phyloP scores from a whole-genome alignment of 192 early-diverging fungal species.

The Entomortierella beljakovae region DNA sequence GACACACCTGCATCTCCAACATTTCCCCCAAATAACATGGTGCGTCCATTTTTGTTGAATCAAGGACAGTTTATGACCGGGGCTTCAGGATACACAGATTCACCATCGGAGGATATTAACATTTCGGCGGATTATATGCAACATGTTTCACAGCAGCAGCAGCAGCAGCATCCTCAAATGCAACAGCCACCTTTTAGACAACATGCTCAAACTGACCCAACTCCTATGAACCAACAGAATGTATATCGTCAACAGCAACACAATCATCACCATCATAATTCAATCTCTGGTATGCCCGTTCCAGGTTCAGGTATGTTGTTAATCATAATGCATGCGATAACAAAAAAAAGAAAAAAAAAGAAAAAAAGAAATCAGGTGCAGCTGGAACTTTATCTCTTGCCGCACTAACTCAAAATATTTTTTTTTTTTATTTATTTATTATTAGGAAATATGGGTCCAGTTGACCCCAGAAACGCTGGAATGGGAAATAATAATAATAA shows the following conservation, averaged over 20 bases:
- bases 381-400: background rate
- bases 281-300: constrained; percentile 18
- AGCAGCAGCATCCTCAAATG: background rate
- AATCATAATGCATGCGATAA: constrained; percentile 1
- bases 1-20: constrained; percentile 29
- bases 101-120: constrained; percentile 27
- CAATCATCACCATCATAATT: constrained; percentile 37
- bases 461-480: constrained; percentile 3
- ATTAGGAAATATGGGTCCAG: constrained; percentile 35
- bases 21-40: background rate
- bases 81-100: constrained; percentile 25
- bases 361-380: background rate
- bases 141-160: constrained; percentile 20
- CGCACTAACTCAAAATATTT: background rate
- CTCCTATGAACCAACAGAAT: background rate
- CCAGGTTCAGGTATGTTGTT: too few species aligned
- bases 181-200: background rate
- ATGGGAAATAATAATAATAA: background rate
- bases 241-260: constrained; percentile 6
- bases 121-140: constrained; percentile 33
- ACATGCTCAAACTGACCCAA: constrained; percentile 30
- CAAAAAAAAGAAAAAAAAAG: background rate
- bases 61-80: constrained; percentile 1
- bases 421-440: background rate
- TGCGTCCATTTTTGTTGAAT: constrained; percentile 2